These are phyloP conservation scores for Cryomyces minteri DNA, from an alignment of 495 filamentous ascomycete genomes.

Conservation along the genomic window DNA sequence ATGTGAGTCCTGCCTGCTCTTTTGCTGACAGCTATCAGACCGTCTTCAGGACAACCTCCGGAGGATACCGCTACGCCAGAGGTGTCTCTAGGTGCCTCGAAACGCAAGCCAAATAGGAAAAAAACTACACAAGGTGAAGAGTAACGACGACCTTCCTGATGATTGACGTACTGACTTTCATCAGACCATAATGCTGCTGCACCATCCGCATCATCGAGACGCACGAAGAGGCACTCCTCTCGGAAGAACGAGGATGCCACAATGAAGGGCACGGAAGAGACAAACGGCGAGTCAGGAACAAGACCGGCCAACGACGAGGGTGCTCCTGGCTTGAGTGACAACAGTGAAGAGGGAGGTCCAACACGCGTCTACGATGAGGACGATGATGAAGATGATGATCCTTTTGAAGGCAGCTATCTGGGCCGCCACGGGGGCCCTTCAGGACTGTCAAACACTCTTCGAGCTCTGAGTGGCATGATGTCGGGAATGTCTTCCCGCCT, in stretches of 20 bases:
- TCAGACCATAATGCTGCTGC: conserved; percentile 16
- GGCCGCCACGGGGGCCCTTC: conserved; percentile 43
- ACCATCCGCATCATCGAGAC: conserved; percentile 16
- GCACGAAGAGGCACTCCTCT: conserved; percentile 12
- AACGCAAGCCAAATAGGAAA: conserved; percentile 50
- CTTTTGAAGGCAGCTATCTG: conserved; percentile 55
- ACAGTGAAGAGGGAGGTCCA: conserved; percentile 30
- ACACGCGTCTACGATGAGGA: conserved; percentile 36
- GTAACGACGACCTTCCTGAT: conserved; percentile 17
- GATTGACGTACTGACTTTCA: conserved; percentile 3
- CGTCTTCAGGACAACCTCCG: conserved; percentile 16
- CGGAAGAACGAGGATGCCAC: conserved; percentile 32
- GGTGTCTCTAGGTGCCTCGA: conserved; percentile 32
- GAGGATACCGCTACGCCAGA: conserved; percentile 15
- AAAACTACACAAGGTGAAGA: conserved; percentile 27
- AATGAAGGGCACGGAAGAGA: conserved; percentile 27
- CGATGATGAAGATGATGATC: conserved; percentile 48
- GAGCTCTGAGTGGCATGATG: conserved; percentile 81
- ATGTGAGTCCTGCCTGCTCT: not conserved
- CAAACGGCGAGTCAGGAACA: conserved; percentile 26
- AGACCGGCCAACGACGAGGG: conserved; percentile 32
- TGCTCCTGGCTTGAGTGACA: conserved; percentile 23
- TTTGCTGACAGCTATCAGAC: conserved; percentile 12
- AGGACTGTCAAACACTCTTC: conserved; percentile 60
- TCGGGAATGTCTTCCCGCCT: conserved; percentile 62